Evolutionary conservation across 176 grass and related monocot species (phyloP), one percentile per base, ranked within the genome.

Genomic region (Cocos nucifera): DNA sequence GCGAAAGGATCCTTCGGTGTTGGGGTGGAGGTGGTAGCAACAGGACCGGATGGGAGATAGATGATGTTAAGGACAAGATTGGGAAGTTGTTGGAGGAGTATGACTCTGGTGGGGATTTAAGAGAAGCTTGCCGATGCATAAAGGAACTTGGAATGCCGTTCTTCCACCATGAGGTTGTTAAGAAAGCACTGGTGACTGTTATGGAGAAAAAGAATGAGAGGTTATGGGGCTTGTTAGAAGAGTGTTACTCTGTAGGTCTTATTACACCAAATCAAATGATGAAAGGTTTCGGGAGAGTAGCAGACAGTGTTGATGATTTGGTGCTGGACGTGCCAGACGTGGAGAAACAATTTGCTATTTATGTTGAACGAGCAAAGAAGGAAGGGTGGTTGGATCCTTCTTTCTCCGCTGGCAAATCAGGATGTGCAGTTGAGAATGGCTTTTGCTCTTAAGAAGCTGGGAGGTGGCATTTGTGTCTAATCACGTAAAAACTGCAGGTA

Each of bases 161-260:
- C 69, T 93, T 93, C 77, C 84, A 93, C 77, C 89, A 88, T 60
- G 89, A 93, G 75, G 77, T 93, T 35, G 84, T 93, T 57, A 93
- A 93, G 54, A 87, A 87, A 73, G 89, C 69, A 64, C 69, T 93
- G 56, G 78, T 93, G 20, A 63, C 78, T 6, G 79, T 80, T 56
- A 93, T 93, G 70, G 89, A 87, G 71, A 87, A 87, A 80, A 82
- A 76, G 18, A 83, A 65, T 59, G 80, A 81, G 22, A 35, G 73
- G 17, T 61, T 93, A 25, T 86, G 84, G 74, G 74, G 53, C 0
- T 54, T 93, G 7, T 72, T 93, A 53, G 17, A 17, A 56, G 89
- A 93, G 74, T 93, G 80, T 77, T 87, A 87, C 66, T 23, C 71
- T 56, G 57, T 77, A 57, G 83, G 83, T 15, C 69, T 93, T 4